phyloP scores from a whole-genome alignment of 108 stramenopile genomes.

The Thalassiosira profunda region DNA sequence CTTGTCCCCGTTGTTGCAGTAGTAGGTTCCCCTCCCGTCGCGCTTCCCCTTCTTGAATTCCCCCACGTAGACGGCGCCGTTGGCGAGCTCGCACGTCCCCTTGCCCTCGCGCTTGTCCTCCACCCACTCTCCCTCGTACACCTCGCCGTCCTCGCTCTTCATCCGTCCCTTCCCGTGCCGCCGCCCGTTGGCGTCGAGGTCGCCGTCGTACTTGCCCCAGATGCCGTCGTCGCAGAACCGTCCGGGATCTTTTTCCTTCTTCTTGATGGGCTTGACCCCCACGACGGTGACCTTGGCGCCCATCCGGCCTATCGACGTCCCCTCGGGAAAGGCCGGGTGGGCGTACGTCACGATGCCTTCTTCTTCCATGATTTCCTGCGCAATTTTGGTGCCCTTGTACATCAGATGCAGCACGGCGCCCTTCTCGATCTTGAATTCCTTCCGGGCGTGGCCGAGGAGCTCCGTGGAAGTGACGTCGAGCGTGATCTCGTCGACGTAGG shows the following conservation, averaged over 20 bases:
- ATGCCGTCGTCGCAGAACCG: slow-evolving; percentile 36
- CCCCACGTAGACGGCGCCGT: slow-evolving; percentile 6
- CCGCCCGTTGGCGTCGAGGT: slow-evolving; percentile 5
- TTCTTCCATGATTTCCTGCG: no score
- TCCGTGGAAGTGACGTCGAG: neutral
- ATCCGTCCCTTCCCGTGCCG: slow-evolving; percentile 22
- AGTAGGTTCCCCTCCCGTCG: slow-evolving; percentile 12
- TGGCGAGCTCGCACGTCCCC: no score
- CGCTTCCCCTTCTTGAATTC: slow-evolving; percentile 13
- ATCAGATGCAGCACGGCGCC: neutral
- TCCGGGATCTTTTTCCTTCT: neutral
- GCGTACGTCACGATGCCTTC: neutral
- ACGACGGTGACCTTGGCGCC: slow-evolving; percentile 62
- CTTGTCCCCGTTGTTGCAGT: slow-evolving; percentile 22
- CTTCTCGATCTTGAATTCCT: neutral
- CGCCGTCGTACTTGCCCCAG: slow-evolving; percentile 25
- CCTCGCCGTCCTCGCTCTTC: slow-evolving; percentile 6
- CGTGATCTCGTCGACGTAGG: neutral
- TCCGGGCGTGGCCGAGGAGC: slow-evolving; percentile 16
- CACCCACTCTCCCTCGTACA: slow-evolving; percentile 23
- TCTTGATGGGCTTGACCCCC: no score
- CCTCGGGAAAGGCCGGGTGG: slow-evolving; percentile 17
- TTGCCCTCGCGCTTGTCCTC: slow-evolving; percentile 24
- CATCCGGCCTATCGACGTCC: neutral
- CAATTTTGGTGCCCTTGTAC: slow-evolving; percentile 2